Evolutionary conservation across 208 protist genomes (phyloP).

Genomic region (Trypanosoma vivax): DNA sequence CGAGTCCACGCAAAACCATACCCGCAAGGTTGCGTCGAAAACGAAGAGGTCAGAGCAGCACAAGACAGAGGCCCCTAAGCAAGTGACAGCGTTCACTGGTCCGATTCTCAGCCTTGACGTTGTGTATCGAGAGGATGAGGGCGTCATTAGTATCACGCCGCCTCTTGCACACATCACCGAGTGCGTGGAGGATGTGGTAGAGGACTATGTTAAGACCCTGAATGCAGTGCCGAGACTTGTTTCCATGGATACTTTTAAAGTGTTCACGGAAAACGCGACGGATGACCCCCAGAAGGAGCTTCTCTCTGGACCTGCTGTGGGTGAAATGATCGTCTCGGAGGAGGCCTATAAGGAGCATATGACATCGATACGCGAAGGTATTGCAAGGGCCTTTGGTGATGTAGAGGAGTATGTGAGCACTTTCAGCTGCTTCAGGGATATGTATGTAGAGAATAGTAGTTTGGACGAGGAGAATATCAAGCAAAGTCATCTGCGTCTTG

Average conservation of each 20-base stretch:
- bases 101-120: slow-evolving; percentile 77
- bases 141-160: slow-evolving; percentile 68
- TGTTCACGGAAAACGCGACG: slow-evolving; percentile 76
- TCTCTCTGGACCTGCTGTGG: slow-evolving; percentile 77
- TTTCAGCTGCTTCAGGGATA: slow-evolving; percentile 83
- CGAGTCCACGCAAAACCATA: background rate
- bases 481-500: slow-evolving; percentile 50
- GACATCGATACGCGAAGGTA: slow-evolving; percentile 52
- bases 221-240: slow-evolving; percentile 76
- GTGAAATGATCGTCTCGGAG: slow-evolving; percentile 87
- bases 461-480: slow-evolving; percentile 62
- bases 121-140: slow-evolving; percentile 61
- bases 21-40: background rate
- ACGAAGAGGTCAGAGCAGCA: slow-evolving; percentile 5
- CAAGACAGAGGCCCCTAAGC: slow-evolving; percentile 22
- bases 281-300: slow-evolving; percentile 47
- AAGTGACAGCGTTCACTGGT: slow-evolving; percentile 31
- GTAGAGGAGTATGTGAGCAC: slow-evolving; percentile 74
- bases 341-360: slow-evolving; percentile 81
- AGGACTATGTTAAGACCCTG: slow-evolving; percentile 88
- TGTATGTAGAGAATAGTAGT: slow-evolving; percentile 80
- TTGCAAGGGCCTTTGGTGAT: slow-evolving; percentile 62
- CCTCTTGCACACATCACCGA: slow-evolving; percentile 61
- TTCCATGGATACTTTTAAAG: slow-evolving; percentile 84
- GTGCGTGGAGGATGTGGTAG: slow-evolving; percentile 79